Conservation (phyloP, 495 filamentous ascomycete species). For the Lasiosphaeria hispida region DNA sequence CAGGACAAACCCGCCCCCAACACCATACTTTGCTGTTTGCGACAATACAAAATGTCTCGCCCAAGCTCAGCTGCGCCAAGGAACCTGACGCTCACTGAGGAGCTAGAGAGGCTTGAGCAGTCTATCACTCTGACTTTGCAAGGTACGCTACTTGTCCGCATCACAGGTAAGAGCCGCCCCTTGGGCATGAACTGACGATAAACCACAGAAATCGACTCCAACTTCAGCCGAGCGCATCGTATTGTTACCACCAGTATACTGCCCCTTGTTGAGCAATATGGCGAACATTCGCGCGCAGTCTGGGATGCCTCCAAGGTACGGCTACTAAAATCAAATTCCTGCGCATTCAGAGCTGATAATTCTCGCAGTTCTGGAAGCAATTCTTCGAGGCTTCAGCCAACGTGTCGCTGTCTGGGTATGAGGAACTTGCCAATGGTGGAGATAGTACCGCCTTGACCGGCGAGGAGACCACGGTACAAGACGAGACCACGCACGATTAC, state of each 20-base stretch:
- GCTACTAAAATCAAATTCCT: not conserved
- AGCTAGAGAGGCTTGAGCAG: constrained; percentile 94
- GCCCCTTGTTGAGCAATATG: constrained; percentile 94
- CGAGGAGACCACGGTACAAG: constrained; percentile 34
- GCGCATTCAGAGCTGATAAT: not conserved
- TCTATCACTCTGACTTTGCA: constrained; percentile 95
- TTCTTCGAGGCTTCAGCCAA: constrained; percentile 99
- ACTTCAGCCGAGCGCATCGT: constrained; percentile 94
- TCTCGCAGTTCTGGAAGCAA: constrained; percentile 89
- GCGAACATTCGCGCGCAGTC: constrained; percentile 86
- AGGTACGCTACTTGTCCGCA: constrained; percentile 49
- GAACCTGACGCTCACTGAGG: constrained; percentile 81
- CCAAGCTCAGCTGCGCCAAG: constrained; percentile 52
- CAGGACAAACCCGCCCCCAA: not conserved
- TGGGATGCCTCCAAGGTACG: constrained; percentile 93
- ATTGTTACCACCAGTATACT: constrained; percentile 94
- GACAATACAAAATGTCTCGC: constrained; percentile 39
- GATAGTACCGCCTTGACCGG: constrained; percentile 46
- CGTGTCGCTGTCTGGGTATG: constrained; percentile 93
- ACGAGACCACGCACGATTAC: constrained; percentile 30
- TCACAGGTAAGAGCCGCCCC: not conserved
- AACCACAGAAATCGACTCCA: constrained; percentile 86
- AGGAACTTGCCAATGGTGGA: constrained; percentile 63
- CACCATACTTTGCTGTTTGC: not conserved
- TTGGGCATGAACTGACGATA: constrained; percentile 10